Base-by-base conservation (phyloP, 768 basidiomycete genomes). In the Steccherinum ochraceum region DNA sequence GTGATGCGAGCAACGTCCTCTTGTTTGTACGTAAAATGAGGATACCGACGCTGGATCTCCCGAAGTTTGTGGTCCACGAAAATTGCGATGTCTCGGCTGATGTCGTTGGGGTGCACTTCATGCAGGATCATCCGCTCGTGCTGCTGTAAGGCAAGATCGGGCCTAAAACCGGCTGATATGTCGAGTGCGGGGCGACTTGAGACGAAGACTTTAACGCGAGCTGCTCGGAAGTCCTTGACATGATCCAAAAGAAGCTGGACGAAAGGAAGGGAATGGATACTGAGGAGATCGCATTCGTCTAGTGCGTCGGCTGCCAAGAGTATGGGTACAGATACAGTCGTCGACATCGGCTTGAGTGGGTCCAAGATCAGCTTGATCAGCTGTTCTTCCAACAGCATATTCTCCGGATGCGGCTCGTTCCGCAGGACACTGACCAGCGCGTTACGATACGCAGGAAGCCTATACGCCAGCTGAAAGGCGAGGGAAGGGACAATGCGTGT, bases 231-330 rank as follows among this genome's bases (percentile, higher is more conserved):
- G 41, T 18, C n/a, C 7, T 19, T 11, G 18, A 16, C 12, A 20
- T n/a, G 18, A 27, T 25, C 3, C 25, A 18, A 39, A 40, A 49
- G 48, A 49, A 49, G 11, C 35, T 49, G 18, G 40, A 27, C 7
- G 48, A 27, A 19, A 24, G 48, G 12, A 19, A 41, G 3, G 3
- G 20, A 39, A 39, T 21, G 24, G 24, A 4, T 5, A 49, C n/a
- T 19, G 3, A 12, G 3, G 5, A 19, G 4, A 4, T n/a, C n/a
- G 20, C 52, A 52, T 48, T 52, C 52, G 23, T 52, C 52, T 3
- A 52, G 35, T 19, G 52, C 52, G 23, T 52, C 52, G n/a, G 49
- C 42, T 16, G 49, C 23, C 5, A 49, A 18, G 13, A 52, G 27
- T 16, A 20, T 19, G 4, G 30, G 26, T 13, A 18, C 20, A 5